These are phyloP conservation scores for Exophiala aquamarina DNA, from an alignment of 2,329 filamentous ascomycete species.

Conservation along the genomic window DNA sequence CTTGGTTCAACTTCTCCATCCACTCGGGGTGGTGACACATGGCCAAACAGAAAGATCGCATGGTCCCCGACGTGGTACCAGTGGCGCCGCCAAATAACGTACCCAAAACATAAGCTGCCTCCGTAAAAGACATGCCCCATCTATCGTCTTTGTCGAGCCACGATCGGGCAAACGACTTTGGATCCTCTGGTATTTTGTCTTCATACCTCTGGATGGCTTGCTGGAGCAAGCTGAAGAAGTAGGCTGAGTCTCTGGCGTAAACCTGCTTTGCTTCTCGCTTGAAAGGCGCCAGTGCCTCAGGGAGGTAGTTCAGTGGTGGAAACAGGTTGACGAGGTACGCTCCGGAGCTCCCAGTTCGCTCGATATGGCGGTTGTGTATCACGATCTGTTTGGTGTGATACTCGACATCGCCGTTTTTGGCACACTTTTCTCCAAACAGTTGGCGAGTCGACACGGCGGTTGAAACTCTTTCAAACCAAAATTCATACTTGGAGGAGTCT, in stretches of 20 bases:
- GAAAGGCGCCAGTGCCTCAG: slow-evolving; percentile 30
- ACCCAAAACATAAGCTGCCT: slow-evolving; percentile 44
- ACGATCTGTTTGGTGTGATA: slow-evolving; percentile 38
- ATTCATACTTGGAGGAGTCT: slow-evolving; percentile 26
- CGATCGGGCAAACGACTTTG: slow-evolving; percentile 36
- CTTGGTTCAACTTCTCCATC: slow-evolving; percentile 28
- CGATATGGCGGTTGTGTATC: slow-evolving; percentile 35
- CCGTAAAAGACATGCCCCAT: slow-evolving; percentile 14
- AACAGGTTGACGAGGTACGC: slow-evolving; percentile 36
- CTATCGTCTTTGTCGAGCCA: slow-evolving; percentile 31
- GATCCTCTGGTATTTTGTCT: slow-evolving; percentile 40
- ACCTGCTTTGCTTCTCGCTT: slow-evolving; percentile 29
- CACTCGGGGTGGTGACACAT: slow-evolving; percentile 29
- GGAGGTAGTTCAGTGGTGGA: slow-evolving; percentile 31
- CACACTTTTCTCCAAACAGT: slow-evolving; percentile 42
- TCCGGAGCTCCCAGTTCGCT: slow-evolving; percentile 37
- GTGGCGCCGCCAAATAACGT: slow-evolving; percentile 33
- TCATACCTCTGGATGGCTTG: slow-evolving; percentile 36
- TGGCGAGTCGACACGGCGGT: slow-evolving; percentile 48
- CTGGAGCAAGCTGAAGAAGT: slow-evolving; percentile 42
- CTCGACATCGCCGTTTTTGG: slow-evolving; percentile 38
- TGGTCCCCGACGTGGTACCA: slow-evolving; percentile 32
- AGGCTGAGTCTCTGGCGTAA: slow-evolving; percentile 32
- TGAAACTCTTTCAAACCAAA: slow-evolving; percentile 41
- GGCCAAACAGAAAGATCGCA: slow-evolving; percentile 32